Conservation (phyloP, 2,329 filamentous ascomycete species). For the Colletotrichum neosansevieriae region DNA sequence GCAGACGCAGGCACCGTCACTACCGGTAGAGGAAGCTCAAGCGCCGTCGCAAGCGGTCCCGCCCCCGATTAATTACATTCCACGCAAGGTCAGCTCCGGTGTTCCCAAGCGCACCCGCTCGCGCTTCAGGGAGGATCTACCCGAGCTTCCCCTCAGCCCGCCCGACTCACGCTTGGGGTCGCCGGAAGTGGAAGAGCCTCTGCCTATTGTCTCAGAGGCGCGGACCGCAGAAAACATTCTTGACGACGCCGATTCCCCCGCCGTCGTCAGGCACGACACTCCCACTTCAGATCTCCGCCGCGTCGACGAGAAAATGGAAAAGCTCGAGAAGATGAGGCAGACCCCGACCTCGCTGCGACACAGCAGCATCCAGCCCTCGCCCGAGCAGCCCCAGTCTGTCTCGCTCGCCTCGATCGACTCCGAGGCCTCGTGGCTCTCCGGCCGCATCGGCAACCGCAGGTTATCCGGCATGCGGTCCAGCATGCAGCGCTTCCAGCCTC, state of each 20-base stretch:
- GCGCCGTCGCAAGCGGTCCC: constrained; percentile 56
- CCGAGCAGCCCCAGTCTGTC: constrained; percentile 74
- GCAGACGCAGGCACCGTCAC: constrained; percentile 48
- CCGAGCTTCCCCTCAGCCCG: constrained; percentile 87
- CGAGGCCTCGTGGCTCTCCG: constrained; percentile 95
- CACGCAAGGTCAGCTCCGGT: constrained; percentile 53
- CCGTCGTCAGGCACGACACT: constrained; percentile 58
- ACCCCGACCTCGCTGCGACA: constrained; percentile 60
- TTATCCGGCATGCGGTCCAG: constrained; percentile 60
- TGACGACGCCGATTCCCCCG: constrained; percentile 34
- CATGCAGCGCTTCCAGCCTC: constrained; percentile 48
- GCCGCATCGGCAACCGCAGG: constrained; percentile 67
- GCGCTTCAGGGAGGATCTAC: constrained; percentile 91
- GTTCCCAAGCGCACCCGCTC: constrained; percentile 85
- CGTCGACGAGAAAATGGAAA: constrained; percentile 49
- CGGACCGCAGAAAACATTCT: constrained; percentile 40
- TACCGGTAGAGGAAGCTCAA: constrained; percentile 51
- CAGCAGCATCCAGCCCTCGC: constrained; percentile 58
- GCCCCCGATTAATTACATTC: constrained; percentile 56
- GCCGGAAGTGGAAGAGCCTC: constrained; percentile 70
- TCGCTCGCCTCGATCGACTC: constrained; percentile 95
- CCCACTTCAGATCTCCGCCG: constrained; percentile 59
- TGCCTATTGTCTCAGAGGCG: constrained; percentile 50
- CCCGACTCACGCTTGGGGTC: constrained; percentile 85
- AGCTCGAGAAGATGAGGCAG: constrained; percentile 51